phyloP scores from a whole-genome alignment of 306 rosid species.

The Alnus glutinosa region DNA sequence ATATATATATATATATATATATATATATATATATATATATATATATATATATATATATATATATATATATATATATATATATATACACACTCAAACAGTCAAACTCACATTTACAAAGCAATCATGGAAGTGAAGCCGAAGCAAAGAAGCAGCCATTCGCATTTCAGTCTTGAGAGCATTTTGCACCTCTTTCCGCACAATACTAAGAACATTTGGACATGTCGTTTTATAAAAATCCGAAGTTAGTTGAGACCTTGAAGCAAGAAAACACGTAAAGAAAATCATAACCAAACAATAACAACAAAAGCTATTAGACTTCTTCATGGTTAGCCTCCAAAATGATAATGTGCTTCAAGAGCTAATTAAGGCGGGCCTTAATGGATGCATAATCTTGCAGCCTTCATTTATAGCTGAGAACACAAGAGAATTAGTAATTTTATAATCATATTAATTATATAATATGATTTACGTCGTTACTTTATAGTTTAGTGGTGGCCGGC shows the following conservation, averaged over 20 bases:
- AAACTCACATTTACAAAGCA: slow-evolving; percentile 84
- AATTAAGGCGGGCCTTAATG: background rate
- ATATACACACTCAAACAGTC: no score
- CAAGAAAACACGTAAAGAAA: slow-evolving; percentile 41
- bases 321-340: slow-evolving; percentile 24
- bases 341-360: background rate
- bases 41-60: no score
- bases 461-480: background rate
- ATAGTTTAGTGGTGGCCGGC: background rate
- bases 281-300: slow-evolving; percentile 30
- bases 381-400: background rate
- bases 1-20: no score
- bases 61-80: no score
- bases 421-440: background rate
- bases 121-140: slow-evolving; percentile 94
- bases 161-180: slow-evolving; percentile 60
- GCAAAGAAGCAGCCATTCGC: slow-evolving; percentile 88
- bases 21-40: no score
- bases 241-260: slow-evolving; percentile 53
- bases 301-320: slow-evolving; percentile 19
- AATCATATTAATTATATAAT: background rate
- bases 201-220: slow-evolving; percentile 56
- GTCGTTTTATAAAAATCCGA: slow-evolving; percentile 60
- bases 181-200: slow-evolving; percentile 59
- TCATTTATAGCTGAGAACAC: background rate